Conservation (phyloP, 2,329 filamentous ascomycete species). For the Trichophyton benhamiae region DNA sequence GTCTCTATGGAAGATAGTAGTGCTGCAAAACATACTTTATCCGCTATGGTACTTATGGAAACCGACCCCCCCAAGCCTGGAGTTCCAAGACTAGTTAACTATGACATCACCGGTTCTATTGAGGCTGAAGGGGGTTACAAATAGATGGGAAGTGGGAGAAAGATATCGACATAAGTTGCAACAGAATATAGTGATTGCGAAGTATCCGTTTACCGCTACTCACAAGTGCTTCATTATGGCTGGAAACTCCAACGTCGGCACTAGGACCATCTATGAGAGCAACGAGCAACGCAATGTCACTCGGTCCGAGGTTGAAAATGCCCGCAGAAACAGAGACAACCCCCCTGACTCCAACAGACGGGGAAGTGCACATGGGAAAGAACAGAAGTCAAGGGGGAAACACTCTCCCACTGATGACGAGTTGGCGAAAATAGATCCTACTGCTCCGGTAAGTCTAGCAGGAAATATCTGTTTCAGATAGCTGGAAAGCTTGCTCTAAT, state of each 20-base stretch:
- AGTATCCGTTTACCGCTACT: not conserved
- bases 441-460: conserved; percentile 52
- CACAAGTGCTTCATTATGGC: conserved; percentile 31
- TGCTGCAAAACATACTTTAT: too few species aligned
- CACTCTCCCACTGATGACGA: conserved; percentile 31
- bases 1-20: too few species aligned
- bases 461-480: not conserved
- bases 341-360: conserved; percentile 30
- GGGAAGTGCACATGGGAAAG: conserved; percentile 12
- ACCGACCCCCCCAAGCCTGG: too few species aligned
- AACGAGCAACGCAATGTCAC: conserved; percentile 61
- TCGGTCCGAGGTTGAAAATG: conserved; percentile 39
- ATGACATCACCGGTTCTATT: not conserved
- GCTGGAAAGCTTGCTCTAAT: not conserved
- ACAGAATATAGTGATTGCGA: not conserved
- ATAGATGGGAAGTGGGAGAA: too few species aligned
- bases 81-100: not conserved
- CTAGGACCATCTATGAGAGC: conserved; percentile 55
- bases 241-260: conserved; percentile 55
- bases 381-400: conserved; percentile 7
- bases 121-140: not conserved
- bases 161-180: not conserved
- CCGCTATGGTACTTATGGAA: too few species aligned
- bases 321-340: conserved; percentile 59
- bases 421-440: conserved; percentile 28